phyloP scores from a whole-genome alignment of 768 basidiomycete species.

The Termitomyces heimii region DNA sequence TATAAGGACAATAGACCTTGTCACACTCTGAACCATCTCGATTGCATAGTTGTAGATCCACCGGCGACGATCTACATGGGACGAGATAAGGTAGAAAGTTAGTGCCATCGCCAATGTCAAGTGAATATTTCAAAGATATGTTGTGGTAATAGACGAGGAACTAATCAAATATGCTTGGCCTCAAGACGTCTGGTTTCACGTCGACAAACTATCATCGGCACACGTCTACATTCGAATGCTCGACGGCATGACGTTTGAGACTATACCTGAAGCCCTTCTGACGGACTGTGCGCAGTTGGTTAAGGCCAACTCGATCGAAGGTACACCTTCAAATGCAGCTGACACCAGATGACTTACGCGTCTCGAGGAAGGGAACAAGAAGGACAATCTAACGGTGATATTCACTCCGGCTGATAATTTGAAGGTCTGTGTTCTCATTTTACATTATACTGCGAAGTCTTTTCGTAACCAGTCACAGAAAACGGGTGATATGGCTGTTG shows the following conservation, averaged over 20 bases:
- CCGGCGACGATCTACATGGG: slow-evolving; percentile 87
- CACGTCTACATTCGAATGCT: slow-evolving; percentile 96
- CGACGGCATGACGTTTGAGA: slow-evolving; percentile 78
- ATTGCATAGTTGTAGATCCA: slow-evolving; percentile 47
- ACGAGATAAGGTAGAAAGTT: slow-evolving; percentile 94
- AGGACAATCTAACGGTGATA: slow-evolving; percentile 88
- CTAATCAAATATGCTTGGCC: slow-evolving; percentile 91
- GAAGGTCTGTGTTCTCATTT: slow-evolving; percentile 48
- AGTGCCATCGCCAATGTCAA: slow-evolving; percentile 20
- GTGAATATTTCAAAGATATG: not conserved
- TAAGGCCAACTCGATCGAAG: slow-evolving; percentile 97
- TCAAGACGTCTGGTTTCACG: slow-evolving; percentile 91
- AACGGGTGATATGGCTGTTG: slow-evolving; percentile 97
- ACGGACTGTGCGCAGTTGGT: slow-evolving; percentile 91
- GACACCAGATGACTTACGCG: not conserved
- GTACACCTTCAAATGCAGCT: slow-evolving; percentile 27
- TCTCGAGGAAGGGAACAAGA: slow-evolving; percentile 78
- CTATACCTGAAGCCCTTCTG: slow-evolving; percentile 74
- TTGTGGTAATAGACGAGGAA: slow-evolving; percentile 71
- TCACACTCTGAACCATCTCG: not conserved
- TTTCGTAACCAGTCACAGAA: slow-evolving; percentile 46
- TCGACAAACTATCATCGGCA: slow-evolving; percentile 95
- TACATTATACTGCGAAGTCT: not conserved
- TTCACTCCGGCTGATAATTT: slow-evolving; percentile 92
- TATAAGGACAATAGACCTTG: not conserved